A percentile compares a stretch with the other conserved stretches of the same genome.
Conservation (phyloP, 192 early-diverging fungal genomes). For the Rhizophagus sp. region DNA sequence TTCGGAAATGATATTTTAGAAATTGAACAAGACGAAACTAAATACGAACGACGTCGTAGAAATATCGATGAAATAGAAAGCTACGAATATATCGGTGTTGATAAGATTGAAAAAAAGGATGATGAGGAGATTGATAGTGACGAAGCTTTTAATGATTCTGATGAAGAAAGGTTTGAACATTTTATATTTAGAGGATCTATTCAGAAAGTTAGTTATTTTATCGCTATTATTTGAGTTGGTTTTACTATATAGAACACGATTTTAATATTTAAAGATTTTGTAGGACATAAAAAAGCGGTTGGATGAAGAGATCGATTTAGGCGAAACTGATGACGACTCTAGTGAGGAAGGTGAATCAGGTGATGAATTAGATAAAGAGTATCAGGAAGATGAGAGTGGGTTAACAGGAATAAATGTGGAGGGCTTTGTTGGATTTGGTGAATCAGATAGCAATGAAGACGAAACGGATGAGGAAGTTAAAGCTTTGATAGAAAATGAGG, state of each 20-base stretch:
- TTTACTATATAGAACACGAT: background rate
- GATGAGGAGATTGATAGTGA: background rate
- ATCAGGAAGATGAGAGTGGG: background rate
- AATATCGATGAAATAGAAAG: background rate
- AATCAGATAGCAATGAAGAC: background rate
- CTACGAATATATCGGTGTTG: background rate
- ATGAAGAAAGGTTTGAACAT: background rate
- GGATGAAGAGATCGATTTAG: background rate
- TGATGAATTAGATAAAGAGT: background rate
- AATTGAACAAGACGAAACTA: background rate
- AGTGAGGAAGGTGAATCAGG: background rate
- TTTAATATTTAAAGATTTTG: background rate
- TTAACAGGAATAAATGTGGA: background rate
- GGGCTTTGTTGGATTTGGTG: background rate
- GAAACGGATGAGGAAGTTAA: slow-evolving; percentile 39
- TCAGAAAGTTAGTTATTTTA: background rate
- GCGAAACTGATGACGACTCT: background rate
- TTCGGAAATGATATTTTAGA: background rate
- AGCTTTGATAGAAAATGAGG: slow-evolving; percentile 34
- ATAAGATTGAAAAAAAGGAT: background rate
- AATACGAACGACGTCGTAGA: background rate
- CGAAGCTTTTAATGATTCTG: background rate
- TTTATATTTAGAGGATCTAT: background rate
- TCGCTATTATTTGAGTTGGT: background rate
- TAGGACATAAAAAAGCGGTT: background rate